Evolutionary conservation across 1,284 basidiomycete genomes (phyloP), one percentile per base, ranked within the genome.

Genomic region (Takashimella koratensis): DNA sequence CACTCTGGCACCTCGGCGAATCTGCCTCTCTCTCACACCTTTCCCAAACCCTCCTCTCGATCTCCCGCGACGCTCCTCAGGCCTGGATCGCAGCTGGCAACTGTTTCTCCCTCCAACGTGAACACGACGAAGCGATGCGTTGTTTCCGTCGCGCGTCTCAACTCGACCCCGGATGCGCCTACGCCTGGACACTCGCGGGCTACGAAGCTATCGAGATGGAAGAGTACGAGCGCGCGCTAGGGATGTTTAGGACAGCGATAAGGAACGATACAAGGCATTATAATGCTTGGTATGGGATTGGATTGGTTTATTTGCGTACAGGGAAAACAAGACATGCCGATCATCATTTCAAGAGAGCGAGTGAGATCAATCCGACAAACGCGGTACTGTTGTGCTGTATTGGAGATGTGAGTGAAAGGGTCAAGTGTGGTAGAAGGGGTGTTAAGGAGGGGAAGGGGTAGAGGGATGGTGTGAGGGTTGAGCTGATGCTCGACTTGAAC

Each of bases 201-300:
- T 92, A 96, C 76, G 93, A 97, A 80, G 88, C 86, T 43, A 84
- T 94, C 62, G 75, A 76, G 56, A 88, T 95, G 76, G 92, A 96
- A 67, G 91, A 97, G 79, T 81, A 88, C 61, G 88, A 92, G 66
- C 85, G 87, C 73, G 91, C 92, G 25, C 84, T 92, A 64, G 83
- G 82, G 53, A 93, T 90, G 78, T 97, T 93, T 75, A 85, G 94
- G 70, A 85, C 84, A 50, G 92, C 93, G 41, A 81, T 97, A 72
- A 83, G 88, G 73, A 85, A 86, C 52, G 90, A 96, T 79, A 78
- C 83, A 67, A 84, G 89, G 73, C 90, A 94, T 75, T 97, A 96
- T 76, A 94, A 93, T 77, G 93, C 94, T 51, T 97, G 93, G 92
- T 97, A 96, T 77, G 94, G 94, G n/a, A 80, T 97, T 63, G 93